Conservation (phyloP, 2,329 filamentous ascomycete species). For the Fusarium dlaminii region DNA sequence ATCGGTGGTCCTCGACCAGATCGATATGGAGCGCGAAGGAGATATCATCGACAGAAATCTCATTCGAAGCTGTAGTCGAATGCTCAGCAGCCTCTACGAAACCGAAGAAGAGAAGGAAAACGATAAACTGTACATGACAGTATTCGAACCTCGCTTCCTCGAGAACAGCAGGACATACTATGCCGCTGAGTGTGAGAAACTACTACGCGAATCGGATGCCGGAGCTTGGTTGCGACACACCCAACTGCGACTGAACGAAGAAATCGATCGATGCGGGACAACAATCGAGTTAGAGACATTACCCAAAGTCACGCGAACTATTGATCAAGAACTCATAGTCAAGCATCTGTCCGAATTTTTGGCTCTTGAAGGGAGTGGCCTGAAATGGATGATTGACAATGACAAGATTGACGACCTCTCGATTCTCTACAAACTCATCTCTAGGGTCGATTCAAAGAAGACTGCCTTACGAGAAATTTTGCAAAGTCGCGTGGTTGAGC, state of each 20-base stretch:
- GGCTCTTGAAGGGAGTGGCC: slow-evolving; percentile 83
- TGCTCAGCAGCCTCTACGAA: slow-evolving; percentile 91
- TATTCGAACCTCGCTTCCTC: slow-evolving; percentile 84
- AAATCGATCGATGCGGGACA: slow-evolving; percentile 82
- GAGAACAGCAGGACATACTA: slow-evolving; percentile 79
- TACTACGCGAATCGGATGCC: slow-evolving; percentile 83
- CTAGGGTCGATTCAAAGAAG: slow-evolving; percentile 80
- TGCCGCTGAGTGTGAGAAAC: slow-evolving; percentile 73
- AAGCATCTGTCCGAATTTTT: slow-evolving; percentile 84
- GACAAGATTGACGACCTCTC: slow-evolving; percentile 80
- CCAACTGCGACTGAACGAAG: slow-evolving; percentile 78
- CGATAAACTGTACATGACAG: slow-evolving; percentile 83
- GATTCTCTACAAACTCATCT: slow-evolving; percentile 83
- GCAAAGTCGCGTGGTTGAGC: slow-evolving; percentile 77
- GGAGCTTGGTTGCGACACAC: slow-evolving; percentile 83
- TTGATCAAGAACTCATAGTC: slow-evolving; percentile 83
- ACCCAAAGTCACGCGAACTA: slow-evolving; percentile 77
- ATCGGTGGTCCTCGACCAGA: slow-evolving; percentile 86
- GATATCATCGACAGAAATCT: slow-evolving; percentile 87
- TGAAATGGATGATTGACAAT: slow-evolving; percentile 91
- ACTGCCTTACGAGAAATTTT: slow-evolving; percentile 74
- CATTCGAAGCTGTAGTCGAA: slow-evolving; percentile 83
- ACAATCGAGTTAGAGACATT: slow-evolving; percentile 79
- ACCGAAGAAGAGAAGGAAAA: slow-evolving; percentile 79
- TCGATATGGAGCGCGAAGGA: slow-evolving; percentile 90